Base-by-base conservation (phyloP, 805 yeast genomes). In the Yarrowia bubula region DNA sequence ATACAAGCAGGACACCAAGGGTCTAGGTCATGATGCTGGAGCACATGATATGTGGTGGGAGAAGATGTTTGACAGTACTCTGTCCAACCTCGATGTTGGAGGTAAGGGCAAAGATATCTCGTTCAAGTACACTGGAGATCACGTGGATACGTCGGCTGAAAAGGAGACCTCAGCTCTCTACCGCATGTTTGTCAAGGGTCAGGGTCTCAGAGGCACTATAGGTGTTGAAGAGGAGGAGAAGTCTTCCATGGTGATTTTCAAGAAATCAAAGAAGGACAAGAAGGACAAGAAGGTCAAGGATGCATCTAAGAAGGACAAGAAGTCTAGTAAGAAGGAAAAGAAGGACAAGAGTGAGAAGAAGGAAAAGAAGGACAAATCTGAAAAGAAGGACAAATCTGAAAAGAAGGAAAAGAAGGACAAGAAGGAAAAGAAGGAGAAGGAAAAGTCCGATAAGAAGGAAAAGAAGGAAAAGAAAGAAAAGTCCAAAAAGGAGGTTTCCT, bases 11-110 rank as follows among this genome's bases (percentile, higher is more conserved):
- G 97, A 93, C 72, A 86, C 86, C 66, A 92, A 91, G 73, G 99
- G 99, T 9, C 80, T 93, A 31, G 99, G 99, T 0, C 87, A 88
- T 72, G 81, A 83, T 28, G 78, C 80, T 9, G 87, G 85, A 61
- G 95, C 90, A 69, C 83, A 86, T 14, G 96, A 90, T 69, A 88
- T 90, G 51, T 93, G 99, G 99, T 93, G 99, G 99, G 99, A 93
- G 70, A 82, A 90, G 68, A 80, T 93, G 50, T 95, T 95, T 77
- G 98, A 93, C 75, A 97, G 97, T 1, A 97, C 92, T 69, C 80
- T 93, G 68, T 90, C 90, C 72, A 83, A 85, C 8, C 74, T 95
- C 60, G 91, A 89, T 66, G 90, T 90, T 3, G 67, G 65, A 22
- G 51, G 69, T 11, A 66, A 55, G 3, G 73, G 71, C 4, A 78